These are phyloP conservation scores for Firmiana major DNA, from an alignment of 345 rosid species.

Conservation along the genomic window DNA sequence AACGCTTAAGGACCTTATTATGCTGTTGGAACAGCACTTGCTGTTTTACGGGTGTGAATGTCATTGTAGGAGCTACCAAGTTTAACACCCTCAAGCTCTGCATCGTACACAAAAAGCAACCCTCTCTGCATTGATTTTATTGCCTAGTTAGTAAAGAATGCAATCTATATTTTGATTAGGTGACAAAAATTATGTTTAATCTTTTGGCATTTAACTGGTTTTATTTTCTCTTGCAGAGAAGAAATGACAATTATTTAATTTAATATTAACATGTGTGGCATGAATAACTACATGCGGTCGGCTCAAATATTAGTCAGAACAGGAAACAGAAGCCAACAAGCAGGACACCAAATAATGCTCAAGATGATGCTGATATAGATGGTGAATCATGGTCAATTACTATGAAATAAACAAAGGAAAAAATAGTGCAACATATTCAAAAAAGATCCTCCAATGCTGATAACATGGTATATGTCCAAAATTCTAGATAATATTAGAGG, in stretches of 20 bases:
- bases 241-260: neutral
- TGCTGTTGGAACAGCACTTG: slow-evolving; percentile 25
- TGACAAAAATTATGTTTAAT: neutral
- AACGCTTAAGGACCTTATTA: neutral
- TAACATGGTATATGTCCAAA: neutral
- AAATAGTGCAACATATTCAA: no score
- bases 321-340: neutral
- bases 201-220: neutral
- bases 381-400: neutral
- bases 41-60: slow-evolving; percentile 19
- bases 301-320: neutral
- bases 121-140: slow-evolving; percentile 33
- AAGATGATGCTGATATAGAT: neutral
- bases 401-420: neutral
- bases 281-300: neutral
- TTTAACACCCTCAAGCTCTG: slow-evolving; percentile 19
- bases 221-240: neutral
- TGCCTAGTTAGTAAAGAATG: neutral
- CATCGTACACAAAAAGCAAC: slow-evolving; percentile 32
- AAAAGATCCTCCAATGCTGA: neutral
- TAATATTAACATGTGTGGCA: neutral
- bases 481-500: neutral
- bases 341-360: neutral
- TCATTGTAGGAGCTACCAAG: slow-evolving; percentile 4
- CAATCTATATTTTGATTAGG: neutral